A percentile compares a stretch with the other conserved stretches of the same genome.
Conservation (phyloP, 202 grass and related monocot genomes). For the Setaria italica region DNA sequence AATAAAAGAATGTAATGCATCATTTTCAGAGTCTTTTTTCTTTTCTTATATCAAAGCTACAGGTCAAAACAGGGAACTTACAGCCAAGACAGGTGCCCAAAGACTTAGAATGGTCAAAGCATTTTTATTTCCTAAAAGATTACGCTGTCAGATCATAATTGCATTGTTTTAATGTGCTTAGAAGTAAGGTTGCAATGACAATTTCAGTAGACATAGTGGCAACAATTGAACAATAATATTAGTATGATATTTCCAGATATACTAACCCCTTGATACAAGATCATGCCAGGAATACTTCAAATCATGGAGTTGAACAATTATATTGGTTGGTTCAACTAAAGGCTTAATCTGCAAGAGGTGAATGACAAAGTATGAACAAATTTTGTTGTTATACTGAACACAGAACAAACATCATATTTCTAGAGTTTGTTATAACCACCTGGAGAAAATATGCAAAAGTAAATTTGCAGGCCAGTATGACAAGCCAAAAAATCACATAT, state of each 20-base stretch:
- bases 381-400: constrained; percentile 25
- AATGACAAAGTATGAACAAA: constrained; percentile 14
- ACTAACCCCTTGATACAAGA: constrained; percentile 91
- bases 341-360: constrained; percentile 72
- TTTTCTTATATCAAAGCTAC: constrained; percentile 31
- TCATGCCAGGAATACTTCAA: constrained; percentile 93
- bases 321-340: constrained; percentile 76
- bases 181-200: constrained; percentile 18
- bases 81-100: constrained; percentile 92
- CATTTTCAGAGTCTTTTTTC: not conserved
- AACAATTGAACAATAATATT: constrained; percentile 7
- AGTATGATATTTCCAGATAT: constrained; percentile 25
- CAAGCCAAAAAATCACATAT: constrained; percentile 89
- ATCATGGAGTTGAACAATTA: constrained; percentile 72
- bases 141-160: constrained; percentile 23
- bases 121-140: constrained; percentile 90
- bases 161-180: constrained; percentile 36
- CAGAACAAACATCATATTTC: constrained; percentile 40
- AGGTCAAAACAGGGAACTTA: constrained; percentile 57
- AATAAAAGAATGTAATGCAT: constrained; percentile 22
- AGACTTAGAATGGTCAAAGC: constrained; percentile 92
- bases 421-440: constrained; percentile 57
- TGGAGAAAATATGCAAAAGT: constrained; percentile 97
- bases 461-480: constrained; percentile 90
- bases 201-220: not conserved